These are phyloP conservation scores for Ilex aquifolium DNA, from an alignment of 257 asterid genomes.

Conservation along the genomic window DNA sequence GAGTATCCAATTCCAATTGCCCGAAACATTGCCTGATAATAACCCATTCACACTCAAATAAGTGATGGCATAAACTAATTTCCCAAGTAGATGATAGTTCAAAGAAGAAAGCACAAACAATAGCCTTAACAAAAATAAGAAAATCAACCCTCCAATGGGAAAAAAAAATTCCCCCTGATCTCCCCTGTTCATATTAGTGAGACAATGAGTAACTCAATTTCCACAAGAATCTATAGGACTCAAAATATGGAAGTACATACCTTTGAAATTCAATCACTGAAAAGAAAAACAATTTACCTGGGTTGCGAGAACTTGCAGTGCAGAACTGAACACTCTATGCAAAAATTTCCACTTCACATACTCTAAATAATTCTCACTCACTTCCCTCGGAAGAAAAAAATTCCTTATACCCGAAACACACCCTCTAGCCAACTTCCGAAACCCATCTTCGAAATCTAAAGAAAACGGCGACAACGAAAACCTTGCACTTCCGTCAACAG, in stretches of 20 bases:
- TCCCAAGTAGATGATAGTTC: background rate
- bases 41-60: background rate
- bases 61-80: background rate
- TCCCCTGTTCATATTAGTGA: too few relatives aligned
- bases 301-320: constrained; percentile 96
- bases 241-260: too few relatives aligned
- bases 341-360: constrained; percentile 92
- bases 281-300: constrained; percentile 41
- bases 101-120: background rate
- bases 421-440: constrained; percentile 33
- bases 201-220: too few relatives aligned
- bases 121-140: background rate
- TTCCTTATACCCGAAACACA: constrained; percentile 45
- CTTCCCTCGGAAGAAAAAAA: constrained; percentile 72
- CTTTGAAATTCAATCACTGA: background rate
- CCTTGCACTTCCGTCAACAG: constrained; percentile 42
- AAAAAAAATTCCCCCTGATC: too few relatives aligned
- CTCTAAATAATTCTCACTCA: constrained; percentile 63
- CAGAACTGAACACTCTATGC: constrained; percentile 90
- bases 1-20: constrained; percentile 94
- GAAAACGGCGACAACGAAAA: constrained; percentile 38
- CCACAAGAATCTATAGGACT: too few relatives aligned
- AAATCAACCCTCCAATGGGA: too few relatives aligned
- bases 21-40: constrained; percentile 81
- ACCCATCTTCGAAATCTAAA: constrained; percentile 43